Evolutionary conservation across 176 grass and related monocot species (phyloP).

Genomic region (Oryza glumipatula): DNA sequence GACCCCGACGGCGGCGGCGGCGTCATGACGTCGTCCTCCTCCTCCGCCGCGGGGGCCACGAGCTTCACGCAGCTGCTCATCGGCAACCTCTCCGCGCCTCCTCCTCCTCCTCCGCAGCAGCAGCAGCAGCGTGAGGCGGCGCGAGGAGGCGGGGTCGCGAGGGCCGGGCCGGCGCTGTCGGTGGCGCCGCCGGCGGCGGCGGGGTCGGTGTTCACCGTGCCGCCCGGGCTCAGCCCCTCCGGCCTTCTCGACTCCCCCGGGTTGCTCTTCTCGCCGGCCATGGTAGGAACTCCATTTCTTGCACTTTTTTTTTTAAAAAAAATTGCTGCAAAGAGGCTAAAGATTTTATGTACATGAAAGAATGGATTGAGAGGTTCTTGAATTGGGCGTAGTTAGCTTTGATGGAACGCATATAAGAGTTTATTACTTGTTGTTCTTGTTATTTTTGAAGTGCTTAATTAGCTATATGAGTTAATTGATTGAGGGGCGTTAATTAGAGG

Average conservation of each 20-base stretch:
- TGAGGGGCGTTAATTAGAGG: not conserved
- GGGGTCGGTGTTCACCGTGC: constrained; percentile 61
- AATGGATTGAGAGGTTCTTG: not conserved
- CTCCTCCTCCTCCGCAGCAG: not conserved
- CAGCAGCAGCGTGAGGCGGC: constrained; percentile 32
- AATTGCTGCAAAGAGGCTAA: not conserved
- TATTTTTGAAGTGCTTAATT: not conserved
- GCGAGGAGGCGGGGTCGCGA: constrained; percentile 19
- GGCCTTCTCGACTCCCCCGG: constrained; percentile 72
- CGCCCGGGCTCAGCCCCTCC: constrained; percentile 73
- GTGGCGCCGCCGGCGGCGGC: constrained; percentile 22
- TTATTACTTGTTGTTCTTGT: not conserved
- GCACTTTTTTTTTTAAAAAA: constrained; percentile 9
- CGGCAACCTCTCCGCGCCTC: constrained; percentile 51
- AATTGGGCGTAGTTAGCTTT: not conserved
- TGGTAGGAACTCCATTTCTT: constrained; percentile 50
- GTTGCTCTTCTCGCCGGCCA: constrained; percentile 62
- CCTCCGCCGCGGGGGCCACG: constrained; percentile 2
- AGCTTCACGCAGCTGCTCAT: constrained; percentile 84
- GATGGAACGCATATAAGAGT: not conserved
- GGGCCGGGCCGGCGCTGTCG: constrained; percentile 41
- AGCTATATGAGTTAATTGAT: not conserved
- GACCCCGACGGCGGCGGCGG: constrained; percentile 39
- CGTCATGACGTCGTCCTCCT: constrained; percentile 16
- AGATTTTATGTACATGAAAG: not conserved